Evolutionary conservation across 225 moss, liverwort and hornwort species (phyloP).

Genomic region (Sphagnum contortum): DNA sequence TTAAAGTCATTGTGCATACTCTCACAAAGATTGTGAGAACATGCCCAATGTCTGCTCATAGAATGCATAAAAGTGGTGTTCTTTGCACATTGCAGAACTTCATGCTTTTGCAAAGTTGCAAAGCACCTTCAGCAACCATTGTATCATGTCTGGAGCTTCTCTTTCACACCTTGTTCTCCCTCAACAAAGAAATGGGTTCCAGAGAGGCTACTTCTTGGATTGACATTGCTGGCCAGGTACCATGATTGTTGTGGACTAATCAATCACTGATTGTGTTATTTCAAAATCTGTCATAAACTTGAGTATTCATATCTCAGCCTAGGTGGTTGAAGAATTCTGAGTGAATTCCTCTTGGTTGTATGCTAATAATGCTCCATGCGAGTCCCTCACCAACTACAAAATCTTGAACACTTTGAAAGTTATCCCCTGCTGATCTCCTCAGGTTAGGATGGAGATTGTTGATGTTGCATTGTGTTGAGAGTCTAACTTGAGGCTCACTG

Average conservation of each 20-base stretch:
- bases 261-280: too few relatives aligned
- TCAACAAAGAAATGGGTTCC: conserved; percentile 24
- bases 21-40: conserved; percentile 38
- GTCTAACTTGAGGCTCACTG: too few relatives aligned
- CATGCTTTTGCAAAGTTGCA: conserved; percentile 35
- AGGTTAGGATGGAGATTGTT: too few relatives aligned
- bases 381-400: too few relatives aligned
- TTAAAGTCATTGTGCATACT: conserved; percentile 37
- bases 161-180: conserved; percentile 38
- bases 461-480: too few relatives aligned
- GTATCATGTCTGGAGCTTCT: conserved; percentile 58
- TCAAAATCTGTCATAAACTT: too few relatives aligned
- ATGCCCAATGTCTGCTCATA: conserved; percentile 28
- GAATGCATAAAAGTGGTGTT: conserved; percentile 33
- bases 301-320: too few relatives aligned
- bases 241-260: too few relatives aligned
- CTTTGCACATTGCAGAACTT: conserved; percentile 48
- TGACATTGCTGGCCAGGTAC: conserved; percentile 60
- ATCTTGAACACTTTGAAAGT: too few relatives aligned
- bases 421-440: too few relatives aligned
- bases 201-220: conserved; percentile 52
- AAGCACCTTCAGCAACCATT: conserved; percentile 26
- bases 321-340: conserved; percentile 1
- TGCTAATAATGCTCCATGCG: too few relatives aligned
- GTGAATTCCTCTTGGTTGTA: background rate